Evolutionary conservation across 2,329 filamentous ascomycete genomes (phyloP), one percentile per base, ranked within the genome.

Genomic region (Diaporthe amygdali): DNA sequence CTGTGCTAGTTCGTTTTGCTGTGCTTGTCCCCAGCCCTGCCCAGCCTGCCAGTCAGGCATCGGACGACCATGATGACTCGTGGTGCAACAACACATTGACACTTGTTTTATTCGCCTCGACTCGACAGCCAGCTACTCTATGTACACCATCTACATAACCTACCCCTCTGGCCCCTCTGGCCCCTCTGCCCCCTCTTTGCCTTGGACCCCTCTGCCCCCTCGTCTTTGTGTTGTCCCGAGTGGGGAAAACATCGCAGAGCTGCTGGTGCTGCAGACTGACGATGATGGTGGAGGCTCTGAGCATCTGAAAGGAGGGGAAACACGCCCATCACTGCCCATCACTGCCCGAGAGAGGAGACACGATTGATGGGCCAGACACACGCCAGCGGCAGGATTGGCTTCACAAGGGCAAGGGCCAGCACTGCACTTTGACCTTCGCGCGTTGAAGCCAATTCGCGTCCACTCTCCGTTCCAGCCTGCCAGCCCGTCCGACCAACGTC

Each of bases 41-140:
- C 10, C 6, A 37, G 59, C 15, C 6, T 49, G 59, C 15, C 46
- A 47, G 41, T 34, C 30, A 30, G 14, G 41, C 59, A 64, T 64
- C 30, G 41, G 59, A 64, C 25, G 59, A 49, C 59, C 44, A 25
- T 37, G 59, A 64, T 64, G 59, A 64, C 59, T 63, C 59, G 59
- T 63, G 59, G 59, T 47, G 41, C 30, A 25, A 30, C 41, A 63
- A 17, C 41, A 34, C 44, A 10, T 20, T 30, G 12, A 37, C 59
- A 20, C 27, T 49, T 49, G n/a, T 49, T 44, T 17, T n/a, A 9
- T 25, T 46, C 25, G 56, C 27, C 15, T 55, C 32, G 32, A 49
- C 59, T 64, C 59, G 59, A 64, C 59, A n/a, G n/a, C n/a, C n/a
- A n/a, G n/a, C n/a, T n/a, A n/a, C n/a, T n/a, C n/a, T n/a, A n/a